phyloP scores from a whole-genome alignment of 2,329 filamentous ascomycete genomes.

The Neonectria punicea region DNA sequence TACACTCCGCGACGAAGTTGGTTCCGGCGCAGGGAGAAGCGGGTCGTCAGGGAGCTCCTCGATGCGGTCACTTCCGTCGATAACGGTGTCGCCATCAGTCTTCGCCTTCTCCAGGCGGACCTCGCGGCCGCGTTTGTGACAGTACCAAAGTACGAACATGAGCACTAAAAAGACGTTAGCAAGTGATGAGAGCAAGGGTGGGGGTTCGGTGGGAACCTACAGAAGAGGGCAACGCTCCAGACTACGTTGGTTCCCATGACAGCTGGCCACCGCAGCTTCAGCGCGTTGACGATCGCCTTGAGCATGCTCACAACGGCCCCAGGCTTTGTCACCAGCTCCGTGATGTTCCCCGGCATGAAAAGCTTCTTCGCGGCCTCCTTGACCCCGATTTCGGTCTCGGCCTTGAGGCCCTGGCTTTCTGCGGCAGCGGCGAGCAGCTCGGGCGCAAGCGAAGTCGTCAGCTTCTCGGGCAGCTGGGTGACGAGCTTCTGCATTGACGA shows the following conservation, averaged over 20 bases:
- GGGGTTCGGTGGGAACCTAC: slow-evolving; percentile 61
- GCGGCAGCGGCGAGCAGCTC: slow-evolving; percentile 84
- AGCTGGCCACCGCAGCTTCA: slow-evolving; percentile 89
- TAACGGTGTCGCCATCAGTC: slow-evolving; percentile 45
- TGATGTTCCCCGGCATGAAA: slow-evolving; percentile 76
- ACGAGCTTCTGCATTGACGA: slow-evolving; percentile 86
- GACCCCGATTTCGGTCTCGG: slow-evolving; percentile 65
- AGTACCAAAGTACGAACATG: slow-evolving; percentile 97
- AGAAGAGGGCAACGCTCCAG: slow-evolving; percentile 87
- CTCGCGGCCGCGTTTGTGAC: slow-evolving; percentile 93
- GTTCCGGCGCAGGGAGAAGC: slow-evolving; percentile 50
- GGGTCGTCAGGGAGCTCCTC: slow-evolving; percentile 64
- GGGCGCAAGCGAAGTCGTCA: slow-evolving; percentile 79
- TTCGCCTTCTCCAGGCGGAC: slow-evolving; percentile 75
- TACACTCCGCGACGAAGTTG: slow-evolving; percentile 18
- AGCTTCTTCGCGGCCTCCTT: slow-evolving; percentile 73
- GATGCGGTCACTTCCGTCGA: slow-evolving; percentile 54
- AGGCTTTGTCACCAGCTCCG: slow-evolving; percentile 85
- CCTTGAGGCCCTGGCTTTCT: slow-evolving; percentile 75
- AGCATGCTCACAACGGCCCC: slow-evolving; percentile 87
- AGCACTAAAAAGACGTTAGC: slow-evolving; percentile 66
- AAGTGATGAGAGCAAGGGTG: neutral
- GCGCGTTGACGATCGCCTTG: slow-evolving; percentile 87
- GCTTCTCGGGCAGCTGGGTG: slow-evolving; percentile 82
- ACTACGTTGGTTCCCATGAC: slow-evolving; percentile 92